Evolutionary conservation across 108 stramenopile species (phyloP).

Genomic region (Chaetoceros tenuissimus): DNA sequence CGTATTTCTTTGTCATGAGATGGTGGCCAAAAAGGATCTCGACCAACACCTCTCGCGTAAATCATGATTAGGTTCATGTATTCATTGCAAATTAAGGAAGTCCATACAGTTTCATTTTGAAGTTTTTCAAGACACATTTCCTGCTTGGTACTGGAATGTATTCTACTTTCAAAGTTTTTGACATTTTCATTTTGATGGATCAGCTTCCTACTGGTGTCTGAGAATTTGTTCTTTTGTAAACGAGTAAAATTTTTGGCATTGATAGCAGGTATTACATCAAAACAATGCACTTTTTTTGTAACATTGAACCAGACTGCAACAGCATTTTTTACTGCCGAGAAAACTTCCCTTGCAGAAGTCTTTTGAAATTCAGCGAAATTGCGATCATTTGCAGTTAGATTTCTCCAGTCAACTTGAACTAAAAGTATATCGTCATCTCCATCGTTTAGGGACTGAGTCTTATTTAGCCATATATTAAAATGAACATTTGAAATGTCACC

Average conservation of each 20-base stretch:
- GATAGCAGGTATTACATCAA: slow-evolving; percentile 30
- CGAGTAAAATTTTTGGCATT: slow-evolving; percentile 4
- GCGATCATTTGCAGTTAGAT: not conserved
- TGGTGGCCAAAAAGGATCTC: slow-evolving; percentile 75
- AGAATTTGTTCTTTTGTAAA: not conserved
- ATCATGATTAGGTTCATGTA: slow-evolving; percentile 55
- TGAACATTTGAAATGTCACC: slow-evolving; percentile 29
- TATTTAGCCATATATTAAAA: slow-evolving; percentile 32
- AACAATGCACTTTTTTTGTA: slow-evolving; percentile 36
- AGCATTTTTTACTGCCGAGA: slow-evolving; percentile 36
- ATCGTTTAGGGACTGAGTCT: not conserved
- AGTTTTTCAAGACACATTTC: slow-evolving; percentile 26
- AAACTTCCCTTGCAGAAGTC: slow-evolving; percentile 16
- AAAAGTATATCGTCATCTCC: slow-evolving; percentile 10
- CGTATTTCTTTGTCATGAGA: slow-evolving; percentile 19
- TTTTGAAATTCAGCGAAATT: not conserved
- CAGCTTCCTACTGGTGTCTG: not conserved
- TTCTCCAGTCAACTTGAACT: slow-evolving; percentile 46
- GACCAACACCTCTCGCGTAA: slow-evolving; percentile 38
- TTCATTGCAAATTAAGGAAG: slow-evolving; percentile 52
- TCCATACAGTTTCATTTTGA: slow-evolving; percentile 31
- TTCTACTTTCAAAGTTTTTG: too few relatives aligned
- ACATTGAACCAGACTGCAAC: slow-evolving; percentile 58
- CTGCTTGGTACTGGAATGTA: slow-evolving; percentile 3
- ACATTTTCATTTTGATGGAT: not conserved